Conservation (phyloP, 2,329 filamentous ascomycete species). For the Beauveria scarabaeidicola region DNA sequence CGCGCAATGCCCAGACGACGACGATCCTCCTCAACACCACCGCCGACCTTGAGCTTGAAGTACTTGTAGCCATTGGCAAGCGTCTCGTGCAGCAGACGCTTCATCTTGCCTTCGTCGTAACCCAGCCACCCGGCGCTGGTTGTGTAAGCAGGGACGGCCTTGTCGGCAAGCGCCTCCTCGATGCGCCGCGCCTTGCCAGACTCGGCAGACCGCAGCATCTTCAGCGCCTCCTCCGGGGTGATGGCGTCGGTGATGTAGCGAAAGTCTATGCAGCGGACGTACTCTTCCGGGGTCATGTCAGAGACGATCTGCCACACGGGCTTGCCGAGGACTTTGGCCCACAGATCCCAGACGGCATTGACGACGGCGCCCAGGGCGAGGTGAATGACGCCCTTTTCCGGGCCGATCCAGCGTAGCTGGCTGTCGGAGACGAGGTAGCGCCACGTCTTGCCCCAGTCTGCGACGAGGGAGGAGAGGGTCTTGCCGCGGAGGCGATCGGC, state of each 20-base stretch:
- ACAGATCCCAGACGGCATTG: slow-evolving; percentile 92
- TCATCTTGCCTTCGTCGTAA: slow-evolving; percentile 83
- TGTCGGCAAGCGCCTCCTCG: slow-evolving; percentile 61
- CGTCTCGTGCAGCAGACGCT: slow-evolving; percentile 62
- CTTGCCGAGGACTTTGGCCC: slow-evolving; percentile 78
- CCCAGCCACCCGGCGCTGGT: slow-evolving; percentile 89
- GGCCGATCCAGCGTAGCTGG: slow-evolving; percentile 88
- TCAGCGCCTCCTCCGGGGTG: slow-evolving; percentile 73
- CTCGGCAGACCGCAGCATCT: slow-evolving; percentile 58
- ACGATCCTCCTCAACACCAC: slow-evolving; percentile 61
- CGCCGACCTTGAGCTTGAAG: slow-evolving; percentile 89
- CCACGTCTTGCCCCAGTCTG: slow-evolving; percentile 83
- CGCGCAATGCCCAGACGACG: slow-evolving; percentile 64
- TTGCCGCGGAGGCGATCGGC: slow-evolving; percentile 67
- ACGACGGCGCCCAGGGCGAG: slow-evolving; percentile 82
- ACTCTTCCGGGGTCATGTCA: slow-evolving; percentile 82
- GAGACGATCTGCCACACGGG: slow-evolving; percentile 86
- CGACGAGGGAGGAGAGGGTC: slow-evolving; percentile 67
- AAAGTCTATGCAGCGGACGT: slow-evolving; percentile 86
- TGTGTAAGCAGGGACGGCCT: slow-evolving; percentile 82
- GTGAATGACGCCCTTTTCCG: slow-evolving; percentile 90
- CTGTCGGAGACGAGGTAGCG: slow-evolving; percentile 84
- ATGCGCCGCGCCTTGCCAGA: slow-evolving; percentile 62
- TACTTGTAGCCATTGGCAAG: slow-evolving; percentile 68
- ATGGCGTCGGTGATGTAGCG: slow-evolving; percentile 91